A percentile compares a stretch with the other conserved stretches of the same genome.
Evolutionary conservation across 768 basidiomycete genomes (phyloP).

Genomic region (Boletus rubescentipes): DNA sequence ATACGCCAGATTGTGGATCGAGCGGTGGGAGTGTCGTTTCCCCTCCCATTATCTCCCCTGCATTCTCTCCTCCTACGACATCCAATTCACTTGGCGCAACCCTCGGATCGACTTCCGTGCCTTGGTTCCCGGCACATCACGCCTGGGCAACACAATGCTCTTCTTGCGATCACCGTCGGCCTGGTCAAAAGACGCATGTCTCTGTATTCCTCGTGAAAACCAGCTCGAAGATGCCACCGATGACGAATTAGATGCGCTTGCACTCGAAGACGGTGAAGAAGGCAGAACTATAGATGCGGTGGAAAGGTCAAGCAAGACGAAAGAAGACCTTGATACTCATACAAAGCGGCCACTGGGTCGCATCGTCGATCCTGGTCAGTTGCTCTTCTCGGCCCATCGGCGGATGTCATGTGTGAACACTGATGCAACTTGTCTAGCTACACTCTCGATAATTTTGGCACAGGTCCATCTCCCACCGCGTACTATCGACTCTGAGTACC

Average conservation of each 20-base stretch:
- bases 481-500: constrained; percentile 87
- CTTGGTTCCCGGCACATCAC: constrained; percentile 63
- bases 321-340: constrained; percentile 74
- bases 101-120: constrained; percentile 54
- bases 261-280: constrained; percentile 36
- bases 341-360: constrained; percentile 79
- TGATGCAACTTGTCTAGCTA: constrained; percentile 38
- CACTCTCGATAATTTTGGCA: constrained; percentile 79
- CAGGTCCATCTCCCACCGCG: constrained; percentile 87
- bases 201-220: constrained; percentile 34
- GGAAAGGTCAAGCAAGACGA: constrained; percentile 69
- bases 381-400: not conserved
- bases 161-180: constrained; percentile 50
- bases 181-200: constrained; percentile 57
- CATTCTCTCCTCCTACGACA: constrained; percentile 4
- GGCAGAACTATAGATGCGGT: constrained; percentile 54
- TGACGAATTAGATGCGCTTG: constrained; percentile 28
- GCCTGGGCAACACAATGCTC: constrained; percentile 65
- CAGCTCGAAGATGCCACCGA: constrained; percentile 35
- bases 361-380: constrained; percentile 78
- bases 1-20: constrained; percentile 75
- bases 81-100: constrained; percentile 20
- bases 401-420: not conserved
- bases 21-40: constrained; percentile 62
- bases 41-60: constrained; percentile 22